Percentiles rank a stretch among this genome's conserved stretches.
These are phyloP conservation scores for Penicillium sp. DNA, from an alignment of 2,329 filamentous ascomycete genomes.

Conservation along the genomic window DNA sequence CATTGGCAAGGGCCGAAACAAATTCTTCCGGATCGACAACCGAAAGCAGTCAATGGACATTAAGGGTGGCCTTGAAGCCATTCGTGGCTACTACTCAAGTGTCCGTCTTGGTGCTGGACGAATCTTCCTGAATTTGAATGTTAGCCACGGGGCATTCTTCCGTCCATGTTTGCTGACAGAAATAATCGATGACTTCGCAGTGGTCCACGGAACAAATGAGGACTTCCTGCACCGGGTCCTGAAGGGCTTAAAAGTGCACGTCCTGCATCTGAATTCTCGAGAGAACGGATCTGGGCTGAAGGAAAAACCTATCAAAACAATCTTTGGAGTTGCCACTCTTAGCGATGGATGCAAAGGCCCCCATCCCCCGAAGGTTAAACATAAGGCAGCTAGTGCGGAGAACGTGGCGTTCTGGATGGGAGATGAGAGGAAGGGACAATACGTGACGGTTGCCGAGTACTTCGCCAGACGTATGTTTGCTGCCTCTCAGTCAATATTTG, in stretches of 20 bases:
- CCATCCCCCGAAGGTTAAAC: constrained; percentile 1
- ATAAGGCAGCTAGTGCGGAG: constrained; percentile 4
- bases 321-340: constrained; percentile 13
- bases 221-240: constrained; percentile 9
- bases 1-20: constrained; percentile 15
- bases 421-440: constrained; percentile 4
- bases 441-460: constrained; percentile 21
- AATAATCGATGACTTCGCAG: background rate
- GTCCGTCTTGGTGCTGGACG: constrained; percentile 13
- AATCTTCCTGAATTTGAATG: constrained; percentile 20
- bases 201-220: background rate
- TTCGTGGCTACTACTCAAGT: constrained; percentile 21
- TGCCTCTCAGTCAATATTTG: background rate
- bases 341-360: constrained; percentile 5
- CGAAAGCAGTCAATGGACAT: constrained; percentile 8
- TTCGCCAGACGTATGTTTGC: constrained; percentile 19
- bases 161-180: background rate
- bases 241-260: constrained; percentile 11
- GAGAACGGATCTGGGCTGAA: background rate
- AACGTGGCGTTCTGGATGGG: constrained; percentile 13
- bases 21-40: constrained; percentile 17
- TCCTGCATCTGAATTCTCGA: constrained; percentile 4
- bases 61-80: constrained; percentile 12
- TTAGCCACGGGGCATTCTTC: constrained; percentile 22
- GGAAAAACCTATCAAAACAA: background rate